Evolutionary conservation across 768 basidiomycete genomes (phyloP).

Genomic region (Podaxis mareebaensis): DNA sequence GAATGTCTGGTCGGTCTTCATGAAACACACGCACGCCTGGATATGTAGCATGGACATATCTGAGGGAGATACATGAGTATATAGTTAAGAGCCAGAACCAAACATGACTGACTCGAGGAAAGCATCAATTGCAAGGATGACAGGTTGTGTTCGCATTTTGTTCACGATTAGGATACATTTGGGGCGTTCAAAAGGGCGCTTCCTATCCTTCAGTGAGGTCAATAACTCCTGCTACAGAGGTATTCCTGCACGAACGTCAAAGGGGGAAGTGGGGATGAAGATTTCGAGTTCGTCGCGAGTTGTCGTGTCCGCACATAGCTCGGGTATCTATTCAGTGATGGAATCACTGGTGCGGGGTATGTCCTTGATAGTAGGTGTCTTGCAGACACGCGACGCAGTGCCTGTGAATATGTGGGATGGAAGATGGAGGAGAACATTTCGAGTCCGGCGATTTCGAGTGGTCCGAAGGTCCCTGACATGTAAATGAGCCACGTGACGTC

Average conservation of each 20-base stretch:
- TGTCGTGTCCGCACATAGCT: neutral
- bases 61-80: constrained; percentile 25
- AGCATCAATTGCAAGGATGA: constrained; percentile 73
- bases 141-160: constrained; percentile 76
- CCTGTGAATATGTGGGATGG: neutral
- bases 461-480: neutral
- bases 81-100: neutral
- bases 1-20: constrained; percentile 67
- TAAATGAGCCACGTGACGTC: constrained; percentile 10
- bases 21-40: constrained; percentile 65
- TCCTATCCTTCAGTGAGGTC: constrained; percentile 14
- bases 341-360: neutral
- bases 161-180: constrained; percentile 76
- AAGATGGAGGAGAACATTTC: constrained; percentile 6
- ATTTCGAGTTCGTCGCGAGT: constrained; percentile 5
- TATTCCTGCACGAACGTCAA: constrained; percentile 10
- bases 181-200: constrained; percentile 36
- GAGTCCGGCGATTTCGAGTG: neutral
- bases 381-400: neutral
- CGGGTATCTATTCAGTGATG: neutral
- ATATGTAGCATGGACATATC: constrained; percentile 59
- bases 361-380: neutral
- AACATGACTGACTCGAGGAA: constrained; percentile 58
- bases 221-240: neutral
- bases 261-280: neutral